phyloP scores from a whole-genome alignment of 177 flowering plant genomes.

The Vitis hybrid region DNA sequence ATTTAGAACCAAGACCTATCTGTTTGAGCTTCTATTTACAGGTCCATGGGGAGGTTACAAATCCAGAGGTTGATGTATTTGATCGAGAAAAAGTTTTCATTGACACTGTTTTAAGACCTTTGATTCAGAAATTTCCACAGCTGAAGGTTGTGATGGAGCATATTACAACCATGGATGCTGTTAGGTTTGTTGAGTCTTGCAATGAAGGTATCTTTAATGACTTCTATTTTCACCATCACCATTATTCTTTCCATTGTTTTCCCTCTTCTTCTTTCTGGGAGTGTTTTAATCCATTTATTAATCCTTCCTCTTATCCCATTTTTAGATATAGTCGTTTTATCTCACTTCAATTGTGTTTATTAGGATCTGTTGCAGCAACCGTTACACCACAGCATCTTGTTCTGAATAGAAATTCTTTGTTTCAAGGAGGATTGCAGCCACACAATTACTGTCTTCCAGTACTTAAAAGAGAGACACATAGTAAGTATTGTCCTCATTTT shows the following conservation, averaged over 20 bases:
- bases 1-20: not conserved
- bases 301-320: not conserved
- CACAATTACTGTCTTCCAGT: constrained; percentile 97
- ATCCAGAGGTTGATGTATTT: constrained; percentile 78
- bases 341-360: constrained; percentile 5
- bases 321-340: not conserved
- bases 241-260: not conserved
- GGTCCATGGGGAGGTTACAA: constrained; percentile 99
- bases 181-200: constrained; percentile 81
- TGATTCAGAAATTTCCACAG: constrained; percentile 69
- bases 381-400: constrained; percentile 98
- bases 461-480: constrained; percentile 87
- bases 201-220: constrained; percentile 55
- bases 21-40: constrained; percentile 19
- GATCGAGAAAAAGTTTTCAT: constrained; percentile 94
- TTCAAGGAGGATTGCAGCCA: constrained; percentile 95
- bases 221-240: not conserved
- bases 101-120: constrained; percentile 70
- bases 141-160: constrained; percentile 98
- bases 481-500: constrained; percentile 42
- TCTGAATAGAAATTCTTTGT: constrained; percentile 85
- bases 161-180: constrained; percentile 89
- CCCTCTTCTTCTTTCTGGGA: not conserved
- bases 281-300: not conserved
- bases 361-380: constrained; percentile 91